Evolutionary conservation across 1,284 basidiomycete species (phyloP).

Genomic region (Trametes pubescens): DNA sequence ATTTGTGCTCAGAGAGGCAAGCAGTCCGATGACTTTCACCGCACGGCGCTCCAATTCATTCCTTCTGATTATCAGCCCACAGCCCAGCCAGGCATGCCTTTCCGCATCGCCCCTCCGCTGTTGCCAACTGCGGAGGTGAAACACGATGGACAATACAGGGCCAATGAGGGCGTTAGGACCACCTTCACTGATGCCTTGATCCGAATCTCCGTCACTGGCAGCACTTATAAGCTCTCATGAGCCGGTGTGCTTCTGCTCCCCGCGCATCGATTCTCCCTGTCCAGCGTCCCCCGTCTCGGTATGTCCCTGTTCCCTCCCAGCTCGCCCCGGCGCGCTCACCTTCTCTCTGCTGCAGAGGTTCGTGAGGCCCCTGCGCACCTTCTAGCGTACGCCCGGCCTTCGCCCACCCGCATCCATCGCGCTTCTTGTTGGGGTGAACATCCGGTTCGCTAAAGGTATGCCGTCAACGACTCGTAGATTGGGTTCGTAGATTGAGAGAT

Average conservation of each 20-base stretch:
- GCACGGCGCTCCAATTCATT: slow-evolving; percentile 16
- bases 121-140: slow-evolving; percentile 20
- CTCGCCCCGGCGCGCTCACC: not conserved
- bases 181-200: slow-evolving; percentile 35
- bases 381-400: slow-evolving; percentile 71
- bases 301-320: slow-evolving; percentile 25
- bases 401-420: slow-evolving; percentile 73
- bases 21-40: slow-evolving; percentile 17
- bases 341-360: slow-evolving; percentile 13
- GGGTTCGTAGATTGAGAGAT: slow-evolving; percentile 26
- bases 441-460: slow-evolving; percentile 60
- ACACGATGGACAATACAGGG: slow-evolving; percentile 2
- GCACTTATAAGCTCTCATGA: slow-evolving; percentile 29
- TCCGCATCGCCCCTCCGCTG: slow-evolving; percentile 7
- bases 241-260: slow-evolving; percentile 22
- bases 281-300: slow-evolving; percentile 32
- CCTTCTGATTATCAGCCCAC: slow-evolving; percentile 16
- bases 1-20: slow-evolving; percentile 7
- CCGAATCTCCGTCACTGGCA: slow-evolving; percentile 34
- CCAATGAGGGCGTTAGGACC: slow-evolving; percentile 12
- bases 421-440: slow-evolving; percentile 75
- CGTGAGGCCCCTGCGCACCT: slow-evolving; percentile 47
- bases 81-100: not conserved
- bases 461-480: slow-evolving; percentile 26
- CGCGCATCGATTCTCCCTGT: slow-evolving; percentile 31